Evolutionary conservation across 257 asterid species (phyloP), one percentile per base, ranked within the genome.

Genomic region (Gardenia jasminoides): DNA sequence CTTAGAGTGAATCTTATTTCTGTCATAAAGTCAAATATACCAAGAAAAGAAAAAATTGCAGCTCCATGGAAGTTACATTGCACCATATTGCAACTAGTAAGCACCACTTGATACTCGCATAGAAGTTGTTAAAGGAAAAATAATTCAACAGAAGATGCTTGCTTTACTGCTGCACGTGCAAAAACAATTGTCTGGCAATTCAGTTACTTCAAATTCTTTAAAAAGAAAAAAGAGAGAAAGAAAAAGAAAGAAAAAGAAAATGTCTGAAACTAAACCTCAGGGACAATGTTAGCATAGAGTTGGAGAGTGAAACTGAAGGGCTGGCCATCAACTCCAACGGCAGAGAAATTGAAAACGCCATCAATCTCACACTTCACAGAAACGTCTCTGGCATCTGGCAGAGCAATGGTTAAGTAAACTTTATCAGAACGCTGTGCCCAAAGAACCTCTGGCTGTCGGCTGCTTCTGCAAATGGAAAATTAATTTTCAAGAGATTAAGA

Each of bases 351-450:
- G 89, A 93, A 90, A 70, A 70, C 28, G 59, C 96, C 98, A 12
- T 87, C 87, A 0, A 87, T 31, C 79, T 93, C 94, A 67, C 94
- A 92, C 47, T 86, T 89, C 31, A 92, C 93, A 9, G 88, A 86
- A 58, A 90, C 87, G 78, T 89, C 93, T 83, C 81, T 93, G 86
- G 96, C 96, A 82, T 93, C 98, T 54, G 97, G 97, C 72, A 93
- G 82, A 56, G 96, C 91, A 41, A 93, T 85, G 22, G 98, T 91
- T 73, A 93, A 81, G 88, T 92, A 93, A 22, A 92, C 92, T 84
- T 87, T 92, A 87, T 87, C 96, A 6, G 96, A 90, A 36, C 97
- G 89, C 79, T 93, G 94, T 6, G 98, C 98, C 98, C 98, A 93
- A 61, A 93, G 85, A 86, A 93, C 97, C 89, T 92, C 97, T 54